Base-by-base conservation (phyloP, 148 eudicot species). In the Fagopyrum tataricum region DNA sequence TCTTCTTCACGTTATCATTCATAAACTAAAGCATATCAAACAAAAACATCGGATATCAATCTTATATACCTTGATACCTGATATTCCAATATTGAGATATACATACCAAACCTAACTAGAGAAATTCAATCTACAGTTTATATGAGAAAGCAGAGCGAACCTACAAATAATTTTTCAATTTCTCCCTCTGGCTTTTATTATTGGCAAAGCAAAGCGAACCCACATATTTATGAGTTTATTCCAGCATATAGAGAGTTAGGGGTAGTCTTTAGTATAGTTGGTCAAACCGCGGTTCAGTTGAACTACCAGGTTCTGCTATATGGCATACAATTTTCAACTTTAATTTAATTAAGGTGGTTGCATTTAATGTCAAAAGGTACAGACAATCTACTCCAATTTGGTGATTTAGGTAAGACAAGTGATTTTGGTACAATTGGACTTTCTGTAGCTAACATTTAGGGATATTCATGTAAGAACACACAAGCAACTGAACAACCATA, bases 241-340 rank as follows among this genome's bases (percentile, higher is more conserved):
- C 58, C 58, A 52, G 20, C 6, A 52, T 17, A 52, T 7, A 15
- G 56, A 17, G 14, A 51, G 56, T 51, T 51, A 20, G 56, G 56
- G 24, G 61, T 8, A 6, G 39, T 21, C 39, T 59, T 23, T n/a
- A 42, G 18, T 17, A 37, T 42, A 62, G 69, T 3, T 64, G 69
- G 69, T 64, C 69, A 64, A 64, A 64, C 69, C 44, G 20, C 10
- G 44, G 69, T 64, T 31, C 44, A 24, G 69, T 64, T 37, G 69
- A 64, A 20, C 69, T 31, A 64, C 37, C 43, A 64, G 43, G 44
- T 15, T 64, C 41, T 64, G 69, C 42, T 31, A 14, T 12, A 39
- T 39, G n/a, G 69, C 69, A 20, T 13, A 15, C n/a, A 37, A 37
- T 15, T 64, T 64, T 64, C 69, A 64, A 64, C 43, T 18, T 24